Percentiles rank a stretch among this genome's conserved stretches.
phyloP scores from a whole-genome alignment of 805 yeast species.

The Starmerella lactis-condensi region DNA sequence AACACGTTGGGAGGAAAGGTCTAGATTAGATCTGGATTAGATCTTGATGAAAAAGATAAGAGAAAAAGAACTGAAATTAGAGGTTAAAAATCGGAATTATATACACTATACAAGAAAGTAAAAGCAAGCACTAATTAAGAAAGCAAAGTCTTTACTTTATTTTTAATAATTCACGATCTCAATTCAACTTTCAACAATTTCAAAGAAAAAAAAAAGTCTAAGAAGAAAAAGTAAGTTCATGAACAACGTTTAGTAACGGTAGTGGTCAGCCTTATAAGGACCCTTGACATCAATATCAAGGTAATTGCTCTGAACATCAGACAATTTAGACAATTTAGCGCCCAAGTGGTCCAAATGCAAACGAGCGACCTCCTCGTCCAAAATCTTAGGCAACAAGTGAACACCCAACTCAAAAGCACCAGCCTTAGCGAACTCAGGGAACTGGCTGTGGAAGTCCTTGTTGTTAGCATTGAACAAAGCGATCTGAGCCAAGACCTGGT shows the following conservation, averaged over 20 bases:
- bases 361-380: constrained; percentile 97
- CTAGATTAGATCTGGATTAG: too few relatives aligned
- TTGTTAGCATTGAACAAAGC: constrained; percentile 86
- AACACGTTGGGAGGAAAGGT: too few relatives aligned
- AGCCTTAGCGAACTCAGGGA: constrained; percentile 78
- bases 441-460: constrained; percentile 55
- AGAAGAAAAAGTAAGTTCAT: background rate
- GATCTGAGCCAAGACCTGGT: constrained; percentile 97
- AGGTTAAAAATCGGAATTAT: too few relatives aligned
- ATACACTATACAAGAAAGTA: too few relatives aligned
- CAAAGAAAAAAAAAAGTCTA: background rate
- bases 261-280: constrained; percentile 95
- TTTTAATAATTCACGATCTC: background rate
- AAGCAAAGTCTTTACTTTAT: too few relatives aligned
- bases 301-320: constrained; percentile 77
- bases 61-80: too few relatives aligned
- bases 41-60: too few relatives aligned
- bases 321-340: constrained; percentile 62
- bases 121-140: too few relatives aligned
- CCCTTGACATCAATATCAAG: constrained; percentile 81
- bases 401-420: constrained; percentile 86
- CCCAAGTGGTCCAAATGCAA: constrained; percentile 90
- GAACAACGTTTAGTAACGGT: constrained; percentile 78
- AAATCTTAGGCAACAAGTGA: constrained; percentile 89
- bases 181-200: background rate